phyloP scores from a whole-genome alignment of 2,329 filamentous ascomycete species.

The Bertia moriformis region DNA sequence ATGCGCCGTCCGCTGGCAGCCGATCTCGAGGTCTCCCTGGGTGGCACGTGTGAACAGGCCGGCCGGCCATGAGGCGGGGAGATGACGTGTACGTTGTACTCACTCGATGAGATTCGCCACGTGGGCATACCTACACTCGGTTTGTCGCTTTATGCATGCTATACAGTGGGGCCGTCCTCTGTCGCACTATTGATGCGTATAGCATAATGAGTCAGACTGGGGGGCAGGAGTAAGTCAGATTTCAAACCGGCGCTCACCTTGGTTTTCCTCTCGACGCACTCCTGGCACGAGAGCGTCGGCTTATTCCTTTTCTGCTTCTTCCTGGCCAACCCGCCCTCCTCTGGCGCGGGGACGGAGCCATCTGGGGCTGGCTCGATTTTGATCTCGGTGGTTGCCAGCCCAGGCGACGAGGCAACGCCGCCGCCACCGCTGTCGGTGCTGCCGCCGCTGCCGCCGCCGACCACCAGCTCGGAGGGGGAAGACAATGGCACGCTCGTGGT shows the following conservation, averaged over 20 bases:
- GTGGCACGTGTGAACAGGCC: too few relatives aligned
- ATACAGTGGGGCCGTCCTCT: constrained; percentile 55
- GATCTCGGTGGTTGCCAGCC: too few relatives aligned
- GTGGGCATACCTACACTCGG: constrained; percentile 60
- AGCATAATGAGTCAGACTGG: constrained; percentile 2
- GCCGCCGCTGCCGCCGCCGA: too few relatives aligned
- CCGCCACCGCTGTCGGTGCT: too few relatives aligned
- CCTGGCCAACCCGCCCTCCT: constrained; percentile 19
- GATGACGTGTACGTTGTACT: constrained; percentile 21
- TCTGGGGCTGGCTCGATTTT: not conserved
- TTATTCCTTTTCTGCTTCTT: constrained; percentile 79
- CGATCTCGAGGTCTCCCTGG: constrained; percentile 42
- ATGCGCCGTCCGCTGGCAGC: constrained; percentile 37
- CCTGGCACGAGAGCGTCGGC: constrained; percentile 63
- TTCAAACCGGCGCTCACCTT: constrained; percentile 35
- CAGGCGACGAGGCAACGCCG: too few relatives aligned
- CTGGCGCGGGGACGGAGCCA: not conserved
- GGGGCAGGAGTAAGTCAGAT: constrained; percentile 2
- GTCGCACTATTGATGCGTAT: constrained; percentile 44
- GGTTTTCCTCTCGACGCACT: constrained; percentile 71
- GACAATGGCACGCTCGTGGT: too few relatives aligned
- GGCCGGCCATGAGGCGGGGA: constrained; percentile 2
- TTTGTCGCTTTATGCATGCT: constrained; percentile 64
- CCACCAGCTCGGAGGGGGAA: too few relatives aligned
- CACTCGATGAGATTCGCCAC: constrained; percentile 67